Conservation (phyloP, 345 rosid species). For the Aquilaria yunnanensis region DNA sequence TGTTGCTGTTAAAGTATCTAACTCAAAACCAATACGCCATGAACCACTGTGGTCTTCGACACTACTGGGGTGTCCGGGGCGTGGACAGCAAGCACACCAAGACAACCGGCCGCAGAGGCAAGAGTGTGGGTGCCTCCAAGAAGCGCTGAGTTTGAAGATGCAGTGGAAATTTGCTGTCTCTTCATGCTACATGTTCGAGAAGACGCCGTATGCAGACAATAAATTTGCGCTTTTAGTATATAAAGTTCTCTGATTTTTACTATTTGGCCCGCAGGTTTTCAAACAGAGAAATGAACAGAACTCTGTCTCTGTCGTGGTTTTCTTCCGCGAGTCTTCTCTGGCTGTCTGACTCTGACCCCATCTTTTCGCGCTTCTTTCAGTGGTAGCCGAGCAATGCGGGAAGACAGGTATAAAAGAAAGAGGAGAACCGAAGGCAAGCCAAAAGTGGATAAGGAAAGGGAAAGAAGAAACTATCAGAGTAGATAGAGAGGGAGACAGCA, state of each 20-base stretch:
- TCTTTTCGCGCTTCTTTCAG: conserved; percentile 17
- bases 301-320: too few species aligned
- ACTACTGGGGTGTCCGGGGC: conserved; percentile 80
- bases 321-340: too few species aligned
- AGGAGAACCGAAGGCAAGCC: neutral
- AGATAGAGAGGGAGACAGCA: neutral
- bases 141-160: conserved; percentile 31
- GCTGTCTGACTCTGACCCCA: conserved; percentile 7
- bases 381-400: neutral
- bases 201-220: too few species aligned
- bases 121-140: conserved; percentile 95
- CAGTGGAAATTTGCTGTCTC: too few species aligned
- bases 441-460: neutral
- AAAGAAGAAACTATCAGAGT: neutral
- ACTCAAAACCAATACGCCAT: conserved; percentile 11
- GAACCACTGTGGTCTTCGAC: conserved; percentile 77
- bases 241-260: too few species aligned
- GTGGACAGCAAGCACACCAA: conserved; percentile 57
- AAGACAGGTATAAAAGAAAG: neutral
- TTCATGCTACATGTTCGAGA: too few species aligned
- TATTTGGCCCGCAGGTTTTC: too few species aligned
- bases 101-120: conserved; percentile 85
- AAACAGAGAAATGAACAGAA: too few species aligned
- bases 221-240: too few species aligned
- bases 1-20: conserved; percentile 2